These are phyloP conservation scores for Hygrophila difformis DNA, from an alignment of 257 asterid species.

Conservation along the genomic window DNA sequence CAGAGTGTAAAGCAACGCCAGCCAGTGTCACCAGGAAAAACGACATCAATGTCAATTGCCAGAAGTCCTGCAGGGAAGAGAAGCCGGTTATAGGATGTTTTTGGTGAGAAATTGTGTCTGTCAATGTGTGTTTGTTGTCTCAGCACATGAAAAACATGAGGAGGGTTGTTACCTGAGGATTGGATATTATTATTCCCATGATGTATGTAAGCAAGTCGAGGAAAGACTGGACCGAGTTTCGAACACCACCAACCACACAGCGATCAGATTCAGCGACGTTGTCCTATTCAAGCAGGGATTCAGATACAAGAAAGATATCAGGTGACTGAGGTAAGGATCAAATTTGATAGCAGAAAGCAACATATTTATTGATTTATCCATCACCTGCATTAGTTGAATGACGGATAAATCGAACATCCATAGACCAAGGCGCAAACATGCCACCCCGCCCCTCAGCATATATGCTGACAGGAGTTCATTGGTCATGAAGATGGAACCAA, in stretches of 20 bases:
- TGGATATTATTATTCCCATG: slow-evolving; percentile 65
- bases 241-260: slow-evolving; percentile 86
- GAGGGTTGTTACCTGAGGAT: slow-evolving; percentile 88
- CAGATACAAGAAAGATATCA: not conserved
- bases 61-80: slow-evolving; percentile 48
- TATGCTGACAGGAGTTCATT: slow-evolving; percentile 38
- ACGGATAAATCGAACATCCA: slow-evolving; percentile 91
- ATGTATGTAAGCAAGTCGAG: slow-evolving; percentile 79
- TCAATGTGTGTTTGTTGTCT: too few species aligned
- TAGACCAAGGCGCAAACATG: slow-evolving; percentile 79
- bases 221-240: slow-evolving; percentile 70
- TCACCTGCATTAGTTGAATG: slow-evolving; percentile 94
- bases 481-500: slow-evolving; percentile 53
- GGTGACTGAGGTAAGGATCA: too few species aligned
- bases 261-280: slow-evolving; percentile 61
- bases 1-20: slow-evolving; percentile 40
- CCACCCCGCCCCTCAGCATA: slow-evolving; percentile 77
- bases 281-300: slow-evolving; percentile 50
- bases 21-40: slow-evolving; percentile 54
- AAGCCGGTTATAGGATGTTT: too few species aligned
- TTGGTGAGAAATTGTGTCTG: too few species aligned
- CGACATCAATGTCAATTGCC: slow-evolving; percentile 59
- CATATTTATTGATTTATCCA: too few species aligned
- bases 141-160: too few species aligned
- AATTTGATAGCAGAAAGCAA: too few species aligned